Evolutionary conservation across 345 rosid genomes (phyloP).

Genomic region (sweet orange (Citrus sinensis)): DNA sequence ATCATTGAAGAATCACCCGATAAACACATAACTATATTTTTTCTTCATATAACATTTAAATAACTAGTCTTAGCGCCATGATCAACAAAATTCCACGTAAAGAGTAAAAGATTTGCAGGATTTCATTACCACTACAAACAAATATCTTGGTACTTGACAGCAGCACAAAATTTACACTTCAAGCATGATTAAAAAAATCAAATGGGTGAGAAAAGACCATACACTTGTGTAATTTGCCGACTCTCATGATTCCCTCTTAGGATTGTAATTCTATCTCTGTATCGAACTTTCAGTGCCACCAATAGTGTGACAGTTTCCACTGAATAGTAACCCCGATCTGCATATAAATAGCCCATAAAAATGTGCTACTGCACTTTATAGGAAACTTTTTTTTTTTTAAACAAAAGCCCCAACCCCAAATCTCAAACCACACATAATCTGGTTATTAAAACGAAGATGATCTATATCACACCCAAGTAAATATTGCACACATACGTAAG

Average conservation of each 20-base stretch:
- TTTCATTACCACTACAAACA: background rate
- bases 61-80: background rate
- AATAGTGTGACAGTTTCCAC: slow-evolving; percentile 96
- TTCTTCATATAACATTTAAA: background rate
- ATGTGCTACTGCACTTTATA: background rate
- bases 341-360: slow-evolving; percentile 26
- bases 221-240: slow-evolving; percentile 99
- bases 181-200: background rate
- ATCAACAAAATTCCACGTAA: background rate
- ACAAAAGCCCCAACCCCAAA: background rate
- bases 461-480: background rate
- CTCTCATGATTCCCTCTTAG: slow-evolving; percentile 98
- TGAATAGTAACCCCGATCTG: slow-evolving; percentile 98
- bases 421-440: background rate
- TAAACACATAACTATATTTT: background rate
- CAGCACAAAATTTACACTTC: background rate
- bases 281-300: slow-evolving; percentile 95
- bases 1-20: background rate
- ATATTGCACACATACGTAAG: background rate
- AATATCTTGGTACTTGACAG: background rate
- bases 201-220: slow-evolving; percentile 34
- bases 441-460: background rate
- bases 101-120: background rate
- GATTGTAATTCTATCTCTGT: slow-evolving; percentile 93
- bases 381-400: background rate